Conservation (phyloP, 371 early-diverging fungal species). For the Haplosporangium sp. region DNA sequence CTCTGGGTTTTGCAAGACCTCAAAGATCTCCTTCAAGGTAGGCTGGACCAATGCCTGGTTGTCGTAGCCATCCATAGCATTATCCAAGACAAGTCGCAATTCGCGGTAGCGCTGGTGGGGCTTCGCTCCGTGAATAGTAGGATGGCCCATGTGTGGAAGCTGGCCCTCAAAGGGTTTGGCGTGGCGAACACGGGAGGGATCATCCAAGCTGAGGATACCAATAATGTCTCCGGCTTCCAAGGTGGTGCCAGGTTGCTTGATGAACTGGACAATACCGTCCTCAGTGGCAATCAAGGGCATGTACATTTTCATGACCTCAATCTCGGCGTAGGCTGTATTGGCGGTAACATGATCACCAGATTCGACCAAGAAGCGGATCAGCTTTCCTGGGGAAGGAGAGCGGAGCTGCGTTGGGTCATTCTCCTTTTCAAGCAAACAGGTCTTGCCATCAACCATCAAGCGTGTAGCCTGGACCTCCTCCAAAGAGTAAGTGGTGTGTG, state of each 20-base stretch:
- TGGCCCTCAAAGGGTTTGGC: conserved; percentile 91
- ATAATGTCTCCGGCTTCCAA: conserved; percentile 94
- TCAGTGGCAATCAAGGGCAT: conserved; percentile 95
- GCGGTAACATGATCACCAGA: conserved; percentile 91
- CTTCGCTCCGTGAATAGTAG: conserved; percentile 82
- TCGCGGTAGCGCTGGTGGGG: conserved; percentile 85
- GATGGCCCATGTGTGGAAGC: conserved; percentile 82
- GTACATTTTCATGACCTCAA: conserved; percentile 99
- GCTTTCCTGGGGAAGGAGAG: conserved; percentile 96
- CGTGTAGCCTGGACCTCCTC: conserved; percentile 92
- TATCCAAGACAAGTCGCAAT: conserved; percentile 70
- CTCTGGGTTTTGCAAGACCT: conserved; percentile 79
- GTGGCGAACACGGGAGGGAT: conserved; percentile 91
- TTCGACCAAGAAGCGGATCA: conserved; percentile 91
- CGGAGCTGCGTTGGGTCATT: conserved; percentile 95
- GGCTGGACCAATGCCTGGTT: conserved; percentile 74
- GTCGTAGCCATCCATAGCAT: conserved; percentile 92
- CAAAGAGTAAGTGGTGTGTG: conserved; percentile 91
- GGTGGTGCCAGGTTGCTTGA: conserved; percentile 90
- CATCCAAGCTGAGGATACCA: conserved; percentile 91
- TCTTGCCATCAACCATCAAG: conserved; percentile 92
- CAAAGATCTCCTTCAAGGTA: conserved; percentile 80
- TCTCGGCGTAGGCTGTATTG: conserved; percentile 96
- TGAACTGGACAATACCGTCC: conserved; percentile 90
- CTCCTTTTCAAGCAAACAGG: conserved; percentile 93